phyloP scores from a whole-genome alignment of 2,329 filamentous ascomycete genomes.

The Coleophoma cylindrospora region DNA sequence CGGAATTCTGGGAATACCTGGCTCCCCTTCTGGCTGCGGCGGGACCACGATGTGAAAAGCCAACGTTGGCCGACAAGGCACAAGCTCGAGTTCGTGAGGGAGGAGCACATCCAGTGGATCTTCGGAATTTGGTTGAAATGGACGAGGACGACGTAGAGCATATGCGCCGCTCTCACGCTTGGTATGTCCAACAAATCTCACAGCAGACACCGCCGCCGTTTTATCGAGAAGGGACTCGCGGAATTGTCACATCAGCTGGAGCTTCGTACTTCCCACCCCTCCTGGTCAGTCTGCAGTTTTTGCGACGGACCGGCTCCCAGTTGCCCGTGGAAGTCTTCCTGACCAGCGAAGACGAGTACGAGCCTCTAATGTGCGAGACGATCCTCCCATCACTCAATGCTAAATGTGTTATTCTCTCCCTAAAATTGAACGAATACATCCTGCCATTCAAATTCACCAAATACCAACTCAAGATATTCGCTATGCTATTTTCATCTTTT shows the following conservation, averaged over 20 bases:
- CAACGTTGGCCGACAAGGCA: slow-evolving; percentile 6
- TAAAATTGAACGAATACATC: slow-evolving; percentile 29
- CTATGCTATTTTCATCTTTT: slow-evolving; percentile 44
- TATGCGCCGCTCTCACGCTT: slow-evolving; percentile 7
- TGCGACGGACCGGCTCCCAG: slow-evolving; percentile 30
- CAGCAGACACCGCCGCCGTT: not conserved
- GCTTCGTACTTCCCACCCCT: slow-evolving; percentile 29
- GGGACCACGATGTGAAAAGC: slow-evolving; percentile 9
- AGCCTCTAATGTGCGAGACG: slow-evolving; percentile 30
- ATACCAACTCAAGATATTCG: slow-evolving; percentile 42
- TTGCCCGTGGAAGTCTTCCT: slow-evolving; percentile 38
- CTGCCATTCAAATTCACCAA: slow-evolving; percentile 29
- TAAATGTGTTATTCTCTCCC: slow-evolving; percentile 34
- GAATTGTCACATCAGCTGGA: slow-evolving; percentile 37
- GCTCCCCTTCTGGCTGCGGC: slow-evolving; percentile 11
- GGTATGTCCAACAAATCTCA: slow-evolving; percentile 4
- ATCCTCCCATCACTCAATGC: slow-evolving; percentile 32
- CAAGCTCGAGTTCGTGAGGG: not conserved
- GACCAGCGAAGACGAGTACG: slow-evolving; percentile 29
- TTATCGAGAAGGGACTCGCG: slow-evolving; percentile 12
- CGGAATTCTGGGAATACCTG: slow-evolving; percentile 13
- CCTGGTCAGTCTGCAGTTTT: slow-evolving; percentile 34
- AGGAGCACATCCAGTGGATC: not conserved
- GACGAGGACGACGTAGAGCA: slow-evolving; percentile 3
- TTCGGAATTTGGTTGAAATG: slow-evolving; percentile 4